Conservation (phyloP, 129 eudicot species). For the Flaveria sonorensis region DNA sequence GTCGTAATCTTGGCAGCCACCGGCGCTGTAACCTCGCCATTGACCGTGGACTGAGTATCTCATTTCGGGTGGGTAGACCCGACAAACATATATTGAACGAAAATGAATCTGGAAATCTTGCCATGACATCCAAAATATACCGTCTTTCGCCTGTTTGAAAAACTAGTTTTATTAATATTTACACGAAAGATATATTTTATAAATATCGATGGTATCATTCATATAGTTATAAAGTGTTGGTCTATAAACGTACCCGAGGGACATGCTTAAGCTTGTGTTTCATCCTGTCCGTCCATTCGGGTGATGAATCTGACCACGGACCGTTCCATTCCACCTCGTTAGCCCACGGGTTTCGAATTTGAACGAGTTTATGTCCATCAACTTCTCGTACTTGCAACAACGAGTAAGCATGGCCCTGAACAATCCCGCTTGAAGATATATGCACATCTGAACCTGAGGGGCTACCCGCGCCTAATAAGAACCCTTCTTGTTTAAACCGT, state of each 20-base stretch:
- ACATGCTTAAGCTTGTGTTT: constrained; percentile 91
- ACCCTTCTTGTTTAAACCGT: constrained; percentile 96
- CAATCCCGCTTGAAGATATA: constrained; percentile 93
- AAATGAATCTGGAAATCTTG: constrained; percentile 98
- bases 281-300: constrained; percentile 99
- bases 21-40: constrained; percentile 98
- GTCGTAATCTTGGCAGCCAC: constrained; percentile 98
- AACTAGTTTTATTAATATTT: not conserved
- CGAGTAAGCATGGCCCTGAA: constrained; percentile 99
- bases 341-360: constrained; percentile 99
- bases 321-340: constrained; percentile 99
- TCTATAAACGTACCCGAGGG: constrained; percentile 56
- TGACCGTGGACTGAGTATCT: constrained; percentile 87
- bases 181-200: not conserved
- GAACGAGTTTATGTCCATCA: constrained; percentile 91
- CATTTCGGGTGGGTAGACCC: constrained; percentile 98
- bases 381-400: constrained; percentile 95
- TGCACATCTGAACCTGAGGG: constrained; percentile 99
- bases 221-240: not conserved
- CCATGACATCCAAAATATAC: constrained; percentile 99
- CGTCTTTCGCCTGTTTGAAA: constrained; percentile 77
- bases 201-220: not conserved
- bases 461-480: constrained; percentile 95
- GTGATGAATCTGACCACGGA: constrained; percentile 97
- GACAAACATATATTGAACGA: constrained; percentile 95